Base-by-base conservation (phyloP, 352 stramenopile species). In the Ophiocytium majus region DNA sequence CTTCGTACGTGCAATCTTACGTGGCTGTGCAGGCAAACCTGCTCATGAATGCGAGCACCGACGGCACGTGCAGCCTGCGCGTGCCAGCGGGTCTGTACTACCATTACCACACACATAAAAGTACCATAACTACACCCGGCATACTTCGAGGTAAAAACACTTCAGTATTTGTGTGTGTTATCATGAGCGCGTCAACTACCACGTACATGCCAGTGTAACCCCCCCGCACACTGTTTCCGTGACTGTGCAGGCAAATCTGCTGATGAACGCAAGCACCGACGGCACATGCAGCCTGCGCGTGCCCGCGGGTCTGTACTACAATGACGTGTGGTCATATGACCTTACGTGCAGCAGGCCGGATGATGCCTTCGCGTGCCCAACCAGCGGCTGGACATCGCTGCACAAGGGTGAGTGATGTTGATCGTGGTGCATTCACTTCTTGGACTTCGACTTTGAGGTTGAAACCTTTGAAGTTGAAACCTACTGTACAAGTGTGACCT, bases 291-390 rank as follows among this genome's bases (percentile, higher is more conserved):
- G 85, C 88, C 86, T 92, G 0, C 83, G 86, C 14, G 89, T 92
- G 64, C 87, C 91, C n/a, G 93, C 97, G 28, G 94, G 93, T 17
- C 91, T 96, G 43, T 96, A 94, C 37, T 97, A 96, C 91, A 99
- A 99, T 84, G 96, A 99, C 87, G 91, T 98, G 43, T 99, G 96
- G 95, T 93, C 92, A 85, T 98, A 98, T 90, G 92, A 98, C 79
- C 93, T 97, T 28, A 89, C 93, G 86, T 94, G 92, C 88, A 83
- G 36, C 32, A 75, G 80, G 83, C 80, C 43, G 43, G 43, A 57
- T 14, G 43, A 57, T 14, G 0, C 36, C 34, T 5, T 17, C 35
- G 5, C 66, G 35, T 78, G 66, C 14, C 32, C 66, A 5, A 78
- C 5, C 66, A 14, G 10, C 35, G 35, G 32, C 32, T 78, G 66